Evolutionary conservation across 2,329 filamentous ascomycete species (phyloP), one percentile per base, ranked within the genome.

Genomic region (Ceratocystiopsis minuta): DNA sequence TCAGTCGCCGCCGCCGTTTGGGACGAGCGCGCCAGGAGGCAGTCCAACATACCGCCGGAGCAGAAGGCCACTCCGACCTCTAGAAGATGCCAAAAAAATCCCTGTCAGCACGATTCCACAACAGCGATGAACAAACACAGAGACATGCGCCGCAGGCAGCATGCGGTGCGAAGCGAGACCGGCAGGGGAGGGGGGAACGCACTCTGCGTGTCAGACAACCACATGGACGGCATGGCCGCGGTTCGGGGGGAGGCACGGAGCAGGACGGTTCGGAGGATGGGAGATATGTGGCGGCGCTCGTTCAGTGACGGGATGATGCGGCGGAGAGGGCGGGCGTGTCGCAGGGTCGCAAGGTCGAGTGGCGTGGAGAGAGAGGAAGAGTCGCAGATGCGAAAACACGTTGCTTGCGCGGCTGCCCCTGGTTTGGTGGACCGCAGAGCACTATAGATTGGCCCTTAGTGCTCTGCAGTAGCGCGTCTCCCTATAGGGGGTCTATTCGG

Each of bases 51-150:
- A 94, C 87, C 88, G 56, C 86, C 88, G 56, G 85, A 90, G 72
- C 90, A 96, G 68, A 98, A 98, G 58, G 87, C 84, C 48, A 95
- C 87, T 53, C 90, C 90, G 55, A 96, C 81, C 63, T 98, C 90
- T 96, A 55, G 12, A 52, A n/a, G 12, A 18, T 35, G 35, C 16
- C 16, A 36, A 38, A 49, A n/a, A 44, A 33, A 3, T 42, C 55
- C 40, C 38, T 13, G 28, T 24, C 16, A 7, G 38, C 37, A 16
- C 2, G 10, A 36, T 32, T 28, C 31, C 9, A 28, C 16, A 32
- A 28, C 41, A n/a, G 37, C 14, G n/a, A 34, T 6, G 17, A 32
- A n/a, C n/a, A n/a, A 34, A 37, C 9, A 18, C 20, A 4, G 20
- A 28, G 11, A 2, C 24, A 6, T 28, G 24, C 24, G 24, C 24